Conservation (phyloP, 805 yeast species). For the Saccharomycopsis synnaedendra region DNA sequence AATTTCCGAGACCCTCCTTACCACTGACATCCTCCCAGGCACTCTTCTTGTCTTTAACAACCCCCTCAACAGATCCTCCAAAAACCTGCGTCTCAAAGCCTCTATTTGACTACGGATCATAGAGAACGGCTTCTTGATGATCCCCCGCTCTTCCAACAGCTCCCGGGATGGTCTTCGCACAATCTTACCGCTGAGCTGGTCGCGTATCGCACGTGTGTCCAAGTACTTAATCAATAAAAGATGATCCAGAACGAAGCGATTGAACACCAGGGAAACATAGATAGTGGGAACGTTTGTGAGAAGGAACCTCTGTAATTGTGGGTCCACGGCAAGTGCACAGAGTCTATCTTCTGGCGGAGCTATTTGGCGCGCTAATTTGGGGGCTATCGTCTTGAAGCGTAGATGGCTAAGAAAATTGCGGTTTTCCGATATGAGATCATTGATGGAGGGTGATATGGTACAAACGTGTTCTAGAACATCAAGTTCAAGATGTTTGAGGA, state of each 20-base stretch:
- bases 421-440: too few relatives aligned
- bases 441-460: background rate
- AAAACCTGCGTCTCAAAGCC: background rate
- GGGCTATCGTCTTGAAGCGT: too few relatives aligned
- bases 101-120: background rate
- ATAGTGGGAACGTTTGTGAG: conserved; percentile 1
- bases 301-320: background rate
- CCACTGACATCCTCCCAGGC: too few relatives aligned
- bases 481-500: background rate
- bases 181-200: background rate
- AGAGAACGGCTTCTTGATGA: background rate
- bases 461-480: background rate
- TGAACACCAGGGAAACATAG: background rate
- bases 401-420: too few relatives aligned
- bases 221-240: background rate
- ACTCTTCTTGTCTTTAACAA: conserved; percentile 1
- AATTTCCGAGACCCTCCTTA: too few relatives aligned
- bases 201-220: background rate
- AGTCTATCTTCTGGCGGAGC: background rate
- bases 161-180: conserved; percentile 1
- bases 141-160: conserved; percentile 1
- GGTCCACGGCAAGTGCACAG: background rate
- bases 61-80: conserved; percentile 8
- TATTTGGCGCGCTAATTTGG: background rate
- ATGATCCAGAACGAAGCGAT: conserved; percentile 1